Base-by-base conservation (phyloP, 768 basidiomycete genomes). In the Tricholoma sp. region DNA sequence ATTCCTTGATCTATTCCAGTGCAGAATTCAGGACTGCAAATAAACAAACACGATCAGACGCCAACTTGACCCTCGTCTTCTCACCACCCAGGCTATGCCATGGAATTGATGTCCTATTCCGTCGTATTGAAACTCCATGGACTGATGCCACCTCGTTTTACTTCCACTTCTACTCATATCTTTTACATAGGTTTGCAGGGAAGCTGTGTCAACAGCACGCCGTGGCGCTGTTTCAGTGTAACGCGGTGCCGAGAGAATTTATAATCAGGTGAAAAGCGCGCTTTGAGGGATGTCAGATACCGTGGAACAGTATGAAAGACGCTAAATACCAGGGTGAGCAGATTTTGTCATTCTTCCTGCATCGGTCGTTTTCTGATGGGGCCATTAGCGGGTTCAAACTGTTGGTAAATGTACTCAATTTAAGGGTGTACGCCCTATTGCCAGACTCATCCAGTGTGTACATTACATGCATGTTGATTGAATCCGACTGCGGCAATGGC, bases 261-360 rank as follows among this genome's bases (percentile, higher is more conserved):
- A 83, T 98, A 96, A 71, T 99, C 97, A 10, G 96, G 96, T 12
- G 96, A 98, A 75, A 98, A 98, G 39, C 97, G 94, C 13, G 96
- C 96, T 97, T 56, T n/a, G 24, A 39, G 17, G 15, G n/a, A 33
- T 33, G 36, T 12, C 48, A 42, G 57, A 20, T 56, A 20, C 57
- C 53, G 45, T 42, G 32, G 57, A 52, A 47, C 29, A 39, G 51
- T 55, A n/a, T 7, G 50, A 29, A 36, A 45, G 50, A 49, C 48
- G 17, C 51, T 20, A 17, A 81, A 57, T 69, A 97, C 95, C 95
- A 72, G 97, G 96, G 72, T 98, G 96, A 11, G 96, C 97, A 55
- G 94, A 96, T 72, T 94, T 96, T 24, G 96, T 93, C 61, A 92
- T 81, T 73, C 84, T 86, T 37, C 93, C 94, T 32, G 74, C 75